Evolutionary conservation across 805 yeast species (phyloP), one percentile per base, ranked within the genome.

Genomic region (Clavispora fructus): DNA sequence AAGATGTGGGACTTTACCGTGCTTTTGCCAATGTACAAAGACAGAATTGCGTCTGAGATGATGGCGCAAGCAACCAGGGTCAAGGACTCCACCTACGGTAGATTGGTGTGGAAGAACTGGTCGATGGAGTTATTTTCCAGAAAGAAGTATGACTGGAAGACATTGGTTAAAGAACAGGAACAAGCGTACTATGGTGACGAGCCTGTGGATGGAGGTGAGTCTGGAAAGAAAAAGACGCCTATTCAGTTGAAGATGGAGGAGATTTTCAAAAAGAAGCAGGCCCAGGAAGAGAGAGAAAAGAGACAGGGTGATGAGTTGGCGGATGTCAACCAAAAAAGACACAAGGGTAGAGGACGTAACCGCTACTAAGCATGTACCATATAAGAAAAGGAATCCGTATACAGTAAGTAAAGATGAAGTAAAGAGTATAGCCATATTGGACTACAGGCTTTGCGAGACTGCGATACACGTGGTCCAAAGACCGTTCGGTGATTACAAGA

Each of bases 21-120:
- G 29, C 81, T 83, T 46, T 73, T 91, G 60, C 88, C 88, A 48
- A 80, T 85, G 73, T 88, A 85, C 63, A 86, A 95, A 56, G 98
- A 92, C 61, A 77, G 92, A 54, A 77, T 92, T 49, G 97, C 95
- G 0, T 75, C 76, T 23, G 83, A 82, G 48, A 68, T 92, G 49
- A 58, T 70, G 26, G 74, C 70, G 14, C 77, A 82, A 38, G 77
- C 83, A 35, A 84, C 79, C 33, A 73, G 75, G 50, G 85, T 94
- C 39, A 90, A 94, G 68, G 88, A 83, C 50, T 87, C 96, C 60
- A 78, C 73, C 11, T 94, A 92, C 59, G 99, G 99, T 31, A 80
- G 84, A 60, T 76, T 82, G 56, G 98, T 94, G 1, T 94, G 97
- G 98, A 87, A 85, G 62, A 92, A 92, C 63, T 94, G 97, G 97